These are phyloP conservation scores for Ceratocystis destructans DNA, from an alignment of 2,329 filamentous ascomycete species.

Conservation along the genomic window DNA sequence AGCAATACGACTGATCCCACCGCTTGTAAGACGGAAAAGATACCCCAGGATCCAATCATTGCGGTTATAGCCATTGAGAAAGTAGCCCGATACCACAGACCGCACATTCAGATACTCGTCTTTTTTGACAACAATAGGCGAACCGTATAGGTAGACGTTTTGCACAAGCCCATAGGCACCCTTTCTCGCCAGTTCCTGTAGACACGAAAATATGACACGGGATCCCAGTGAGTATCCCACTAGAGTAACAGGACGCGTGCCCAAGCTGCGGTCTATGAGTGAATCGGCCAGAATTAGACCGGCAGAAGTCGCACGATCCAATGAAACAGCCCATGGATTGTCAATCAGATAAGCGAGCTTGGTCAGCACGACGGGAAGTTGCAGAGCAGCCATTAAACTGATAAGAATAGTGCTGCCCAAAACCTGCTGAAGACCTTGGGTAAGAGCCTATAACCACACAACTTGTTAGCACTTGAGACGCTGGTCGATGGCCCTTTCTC, in stretches of 20 bases:
- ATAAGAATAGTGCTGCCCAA: conserved; percentile 80
- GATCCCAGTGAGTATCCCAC: conserved; percentile 90
- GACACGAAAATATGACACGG: conserved; percentile 80
- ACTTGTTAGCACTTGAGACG: conserved; percentile 1
- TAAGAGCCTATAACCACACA: conserved; percentile 53
- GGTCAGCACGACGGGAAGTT: conserved; percentile 80
- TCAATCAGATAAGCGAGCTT: conserved; percentile 95
- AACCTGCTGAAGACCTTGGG: conserved; percentile 90
- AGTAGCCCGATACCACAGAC: conserved; percentile 78
- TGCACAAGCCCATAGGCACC: conserved; percentile 79
- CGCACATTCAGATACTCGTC: conserved; percentile 75
- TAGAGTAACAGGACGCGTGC: conserved; percentile 79
- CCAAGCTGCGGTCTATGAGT: conserved; percentile 78
- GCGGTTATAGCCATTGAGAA: conserved; percentile 84
- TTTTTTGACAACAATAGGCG: conserved; percentile 77
- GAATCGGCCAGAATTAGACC: conserved; percentile 91
- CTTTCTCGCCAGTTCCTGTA: conserved; percentile 72
- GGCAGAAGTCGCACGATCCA: conserved; percentile 75
- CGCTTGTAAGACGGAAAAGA: conserved; percentile 84
- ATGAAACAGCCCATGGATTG: conserved; percentile 95
- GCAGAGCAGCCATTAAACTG: conserved; percentile 80
- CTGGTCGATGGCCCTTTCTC: neutral
- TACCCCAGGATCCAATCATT: conserved; percentile 98
- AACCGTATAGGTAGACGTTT: conserved; percentile 90
- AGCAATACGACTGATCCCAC: conserved; percentile 77